Evolutionary conservation across 768 basidiomycete genomes (phyloP), one percentile per base, ranked within the genome.

Genomic region (Russula virescens): DNA sequence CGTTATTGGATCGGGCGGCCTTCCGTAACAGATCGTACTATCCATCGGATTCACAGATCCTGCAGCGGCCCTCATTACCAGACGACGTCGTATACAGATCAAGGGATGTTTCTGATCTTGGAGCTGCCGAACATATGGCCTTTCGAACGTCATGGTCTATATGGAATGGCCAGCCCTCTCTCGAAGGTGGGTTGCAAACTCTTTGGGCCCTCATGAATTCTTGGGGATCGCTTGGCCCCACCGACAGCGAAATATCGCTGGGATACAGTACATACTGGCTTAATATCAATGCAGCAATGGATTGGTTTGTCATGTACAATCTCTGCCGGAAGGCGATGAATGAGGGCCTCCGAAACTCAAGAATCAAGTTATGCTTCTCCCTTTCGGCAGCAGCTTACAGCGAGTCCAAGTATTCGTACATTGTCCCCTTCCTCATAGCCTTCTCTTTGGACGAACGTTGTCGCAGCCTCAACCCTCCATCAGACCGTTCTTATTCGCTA

Each of bases 211-310:
- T 35, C n/a, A 40, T 62, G 19, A 21, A 19, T 16, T 51, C 49
- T 19, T 21, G 49, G 55, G 49, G 49, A n/a, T 52, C 42, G 0
- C 28, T 62, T 16, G 55, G 61, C 18, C 61, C 55, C 9, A 11
- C 61, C 0, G 21, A 6, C 11, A 11, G 53, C 9, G 19, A 6
- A 3, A 9, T 57, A 0, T 28, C 61, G 1, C 19, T 51, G 23
- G 16, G n/a, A 42, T 62, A 62, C 42, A 57, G 55, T 46, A 48
- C 31, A 21, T 52, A 62, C 31, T 62, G 61, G 61, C 61, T 62
- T 8, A 18, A 62, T 8, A 51, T 45, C 5, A 42, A 57, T 38
- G 61, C 8, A 13, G 8, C 18, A 21, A 42, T 16, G 18, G 61
- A 62, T 45, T 62, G 61, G 61, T 18, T 62, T 5, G 19, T 10